phyloP scores from a whole-genome alignment of 768 basidiomycete species.

The Phlebiopsis flavidoalba region DNA sequence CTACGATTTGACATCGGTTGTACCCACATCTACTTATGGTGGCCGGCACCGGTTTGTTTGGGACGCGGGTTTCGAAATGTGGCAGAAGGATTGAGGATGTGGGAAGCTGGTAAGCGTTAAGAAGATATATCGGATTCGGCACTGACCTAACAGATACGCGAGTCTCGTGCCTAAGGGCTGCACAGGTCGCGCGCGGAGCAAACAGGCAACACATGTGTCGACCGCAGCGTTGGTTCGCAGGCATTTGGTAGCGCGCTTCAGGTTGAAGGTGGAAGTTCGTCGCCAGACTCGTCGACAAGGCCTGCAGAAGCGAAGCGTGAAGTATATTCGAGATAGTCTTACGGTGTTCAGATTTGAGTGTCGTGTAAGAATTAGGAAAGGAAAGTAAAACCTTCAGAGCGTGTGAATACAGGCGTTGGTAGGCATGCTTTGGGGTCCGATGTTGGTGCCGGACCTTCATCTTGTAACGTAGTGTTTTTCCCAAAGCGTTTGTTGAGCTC shows the following conservation, averaged over 20 bases:
- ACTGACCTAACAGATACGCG: conserved; percentile 16
- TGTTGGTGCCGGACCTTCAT: background rate
- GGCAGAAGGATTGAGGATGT: conserved; percentile 11
- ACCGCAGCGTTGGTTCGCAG: conserved; percentile 73
- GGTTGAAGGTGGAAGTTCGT: conserved; percentile 40
- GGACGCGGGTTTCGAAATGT: conserved; percentile 10
- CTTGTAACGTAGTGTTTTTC: background rate
- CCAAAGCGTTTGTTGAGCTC: too few species aligned
- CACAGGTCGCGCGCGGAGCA: too few species aligned
- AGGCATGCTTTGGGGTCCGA: conserved; percentile 23
- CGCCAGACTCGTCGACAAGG: conserved; percentile 47
- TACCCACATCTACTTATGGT: conserved; percentile 24
- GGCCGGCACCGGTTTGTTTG: background rate
- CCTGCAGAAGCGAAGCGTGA: conserved; percentile 59
- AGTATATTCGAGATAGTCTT: conserved; percentile 48
- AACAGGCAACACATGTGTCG: conserved; percentile 72
- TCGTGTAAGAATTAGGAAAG: background rate
- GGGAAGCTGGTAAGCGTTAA: too few species aligned
- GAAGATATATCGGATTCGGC: too few species aligned
- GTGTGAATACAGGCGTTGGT: conserved; percentile 4
- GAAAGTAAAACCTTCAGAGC: conserved; percentile 23
- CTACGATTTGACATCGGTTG: conserved; percentile 72
- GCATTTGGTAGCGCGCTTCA: conserved; percentile 67
- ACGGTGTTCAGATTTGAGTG: background rate
- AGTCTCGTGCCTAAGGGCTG: conserved; percentile 34